A percentile compares a stretch with the other conserved stretches of the same genome.
phyloP scores from a whole-genome alignment of 306 rosid species.

The Rosa multiflora region DNA sequence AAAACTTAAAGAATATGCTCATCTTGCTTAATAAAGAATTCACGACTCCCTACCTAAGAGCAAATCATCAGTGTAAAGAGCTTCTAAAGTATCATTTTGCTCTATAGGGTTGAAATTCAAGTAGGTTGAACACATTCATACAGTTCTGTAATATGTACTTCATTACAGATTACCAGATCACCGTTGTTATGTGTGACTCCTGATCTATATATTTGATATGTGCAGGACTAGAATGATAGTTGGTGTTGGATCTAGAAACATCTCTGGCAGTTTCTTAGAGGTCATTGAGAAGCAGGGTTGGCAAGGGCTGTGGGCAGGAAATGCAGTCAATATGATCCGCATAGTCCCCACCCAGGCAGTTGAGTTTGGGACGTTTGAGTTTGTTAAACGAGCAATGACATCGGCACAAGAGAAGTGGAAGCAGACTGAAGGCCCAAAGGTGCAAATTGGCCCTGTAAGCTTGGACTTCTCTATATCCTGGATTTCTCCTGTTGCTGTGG shows the following conservation, averaged over 20 bases:
- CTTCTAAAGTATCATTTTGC: background rate
- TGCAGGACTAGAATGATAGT: constrained; percentile 98
- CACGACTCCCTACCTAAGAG: background rate
- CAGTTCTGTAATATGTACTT: background rate
- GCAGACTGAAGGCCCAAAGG: constrained; percentile 43
- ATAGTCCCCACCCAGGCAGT: constrained; percentile 93
- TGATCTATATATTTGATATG: constrained; percentile 11
- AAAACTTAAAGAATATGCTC: background rate
- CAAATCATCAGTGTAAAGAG: background rate
- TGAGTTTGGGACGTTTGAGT: constrained; percentile 87
- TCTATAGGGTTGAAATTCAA: background rate
- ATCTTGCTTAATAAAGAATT: background rate
- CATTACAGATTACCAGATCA: background rate
- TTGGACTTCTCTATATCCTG: constrained; percentile 68
- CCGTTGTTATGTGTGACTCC: background rate
- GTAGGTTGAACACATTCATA: background rate
- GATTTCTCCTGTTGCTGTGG: constrained; percentile 93
- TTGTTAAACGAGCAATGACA: constrained; percentile 66
- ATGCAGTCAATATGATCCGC: constrained; percentile 89
- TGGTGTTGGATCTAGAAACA: constrained; percentile 85
- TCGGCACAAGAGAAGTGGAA: constrained; percentile 73
- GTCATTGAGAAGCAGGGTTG: constrained; percentile 94
- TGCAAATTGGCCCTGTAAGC: constrained; percentile 64
- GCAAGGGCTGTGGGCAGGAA: constrained; percentile 99
- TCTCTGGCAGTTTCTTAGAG: constrained; percentile 76